Evolutionary conservation across 2,329 filamentous ascomycete genomes (phyloP).

Genomic region (Xylariaceae sp.): DNA sequence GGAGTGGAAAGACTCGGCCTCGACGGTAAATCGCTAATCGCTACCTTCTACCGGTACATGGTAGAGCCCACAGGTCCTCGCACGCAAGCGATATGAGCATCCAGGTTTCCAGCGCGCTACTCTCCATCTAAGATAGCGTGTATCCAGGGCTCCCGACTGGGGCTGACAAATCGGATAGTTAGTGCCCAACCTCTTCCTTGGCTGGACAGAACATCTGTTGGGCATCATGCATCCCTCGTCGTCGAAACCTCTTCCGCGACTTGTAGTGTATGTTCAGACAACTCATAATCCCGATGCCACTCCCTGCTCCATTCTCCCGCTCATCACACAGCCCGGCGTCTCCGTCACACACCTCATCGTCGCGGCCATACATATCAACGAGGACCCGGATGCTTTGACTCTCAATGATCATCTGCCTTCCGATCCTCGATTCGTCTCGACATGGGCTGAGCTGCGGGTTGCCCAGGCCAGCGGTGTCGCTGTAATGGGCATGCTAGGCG

Average conservation of each 20-base stretch:
- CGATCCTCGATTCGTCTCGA: conserved; percentile 55
- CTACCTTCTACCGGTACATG: too few relatives aligned
- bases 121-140: not conserved
- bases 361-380: conserved; percentile 75
- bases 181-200: not conserved
- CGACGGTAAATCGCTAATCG: not conserved
- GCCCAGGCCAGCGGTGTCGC: conserved; percentile 68
- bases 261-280: conserved; percentile 38
- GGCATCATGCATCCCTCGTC: conserved; percentile 23
- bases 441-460: conserved; percentile 68
- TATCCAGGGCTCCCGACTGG: too few relatives aligned
- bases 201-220: not conserved
- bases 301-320: conserved; percentile 40
- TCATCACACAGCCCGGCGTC: conserved; percentile 38
- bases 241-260: conserved; percentile 24
- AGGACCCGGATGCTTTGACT: conserved; percentile 58
- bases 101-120: not conserved
- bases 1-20: not conserved
- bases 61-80: not conserved
- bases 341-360: conserved; percentile 68
- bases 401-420: conserved; percentile 70
- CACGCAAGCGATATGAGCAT: not conserved
- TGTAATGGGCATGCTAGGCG: conserved; percentile 77
- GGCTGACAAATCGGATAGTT: not conserved
- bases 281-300: conserved; percentile 38